These are phyloP conservation scores for Penicillium sp. DNA, from an alignment of 2,329 filamentous ascomycete species.

Conservation along the genomic window DNA sequence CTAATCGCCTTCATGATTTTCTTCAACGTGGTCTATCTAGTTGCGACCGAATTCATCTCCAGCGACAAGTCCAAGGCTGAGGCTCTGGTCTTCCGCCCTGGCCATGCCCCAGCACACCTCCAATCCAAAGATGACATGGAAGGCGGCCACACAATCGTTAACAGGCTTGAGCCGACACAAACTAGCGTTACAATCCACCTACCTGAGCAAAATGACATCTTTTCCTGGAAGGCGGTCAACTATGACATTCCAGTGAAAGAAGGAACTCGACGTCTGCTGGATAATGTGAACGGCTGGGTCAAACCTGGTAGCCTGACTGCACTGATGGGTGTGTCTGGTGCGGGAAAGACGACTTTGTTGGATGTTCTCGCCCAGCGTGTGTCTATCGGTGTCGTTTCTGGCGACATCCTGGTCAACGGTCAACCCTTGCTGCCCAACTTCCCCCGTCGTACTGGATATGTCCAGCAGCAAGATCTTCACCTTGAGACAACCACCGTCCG, in stretches of 20 bases:
- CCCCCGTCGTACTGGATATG: slow-evolving; percentile 67
- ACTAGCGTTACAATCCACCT: slow-evolving; percentile 22
- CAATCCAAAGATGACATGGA: slow-evolving; percentile 16
- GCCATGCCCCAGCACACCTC: slow-evolving; percentile 36
- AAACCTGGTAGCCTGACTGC: slow-evolving; percentile 58
- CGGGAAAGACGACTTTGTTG: slow-evolving; percentile 63
- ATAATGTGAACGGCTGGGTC: slow-evolving; percentile 58
- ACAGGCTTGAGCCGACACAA: slow-evolving; percentile 17
- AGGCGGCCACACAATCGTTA: slow-evolving; percentile 6
- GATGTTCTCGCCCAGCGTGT: slow-evolving; percentile 61
- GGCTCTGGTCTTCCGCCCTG: slow-evolving; percentile 71
- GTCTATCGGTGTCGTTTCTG: slow-evolving; percentile 64
- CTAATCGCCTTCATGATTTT: slow-evolving; percentile 64
- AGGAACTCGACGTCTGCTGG: slow-evolving; percentile 28
- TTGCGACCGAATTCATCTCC: slow-evolving; percentile 44
- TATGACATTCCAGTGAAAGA: slow-evolving; percentile 67
- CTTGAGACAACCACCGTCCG: slow-evolving; percentile 80
- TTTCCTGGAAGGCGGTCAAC: slow-evolving; percentile 58
- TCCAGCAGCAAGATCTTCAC: slow-evolving; percentile 75
- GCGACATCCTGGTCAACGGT: slow-evolving; percentile 67
- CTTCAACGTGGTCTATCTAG: slow-evolving; percentile 62
- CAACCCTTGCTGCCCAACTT: slow-evolving; percentile 59
- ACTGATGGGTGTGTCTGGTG: slow-evolving; percentile 64
- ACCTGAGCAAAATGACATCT: slow-evolving; percentile 22
- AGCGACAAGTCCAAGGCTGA: slow-evolving; percentile 75